Percentiles rank a stretch among this genome's conserved stretches.
These are phyloP conservation scores for Lentinus tigrinus DNA, from an alignment of 768 basidiomycete species.

Conservation along the genomic window DNA sequence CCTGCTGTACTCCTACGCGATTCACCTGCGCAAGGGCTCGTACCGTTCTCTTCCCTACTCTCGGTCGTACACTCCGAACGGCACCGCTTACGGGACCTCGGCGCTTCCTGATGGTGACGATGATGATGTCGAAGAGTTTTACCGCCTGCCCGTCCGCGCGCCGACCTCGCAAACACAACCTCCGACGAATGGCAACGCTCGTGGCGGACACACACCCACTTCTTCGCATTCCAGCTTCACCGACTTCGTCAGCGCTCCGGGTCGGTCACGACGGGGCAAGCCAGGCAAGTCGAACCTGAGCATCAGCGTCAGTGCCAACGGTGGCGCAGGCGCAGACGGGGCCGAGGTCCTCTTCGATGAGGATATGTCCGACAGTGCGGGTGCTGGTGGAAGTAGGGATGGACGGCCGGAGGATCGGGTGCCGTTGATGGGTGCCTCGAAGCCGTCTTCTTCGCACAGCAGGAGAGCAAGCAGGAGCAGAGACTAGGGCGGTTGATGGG, in stretches of 20 bases:
- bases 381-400: conserved; percentile 8
- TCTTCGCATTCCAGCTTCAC: conserved; percentile 54
- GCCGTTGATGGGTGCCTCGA: conserved; percentile 21
- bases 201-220: conserved; percentile 10
- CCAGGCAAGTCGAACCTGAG: conserved; percentile 23
- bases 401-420: conserved; percentile 25
- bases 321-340: conserved; percentile 20
- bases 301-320: conserved; percentile 17
- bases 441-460: conserved; percentile 13
- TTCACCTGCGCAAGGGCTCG: conserved; percentile 87
- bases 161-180: conserved; percentile 5
- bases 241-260: conserved; percentile 62
- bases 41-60: conserved; percentile 75
- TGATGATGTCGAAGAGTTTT: conserved; percentile 66
- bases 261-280: conserved; percentile 23
- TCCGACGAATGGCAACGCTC: conserved; percentile 5
- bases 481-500: not conserved
- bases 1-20: conserved; percentile 89
- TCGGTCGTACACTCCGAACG: conserved; percentile 18
- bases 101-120: conserved; percentile 46
- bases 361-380: conserved; percentile 40
- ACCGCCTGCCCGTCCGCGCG: conserved; percentile 57
- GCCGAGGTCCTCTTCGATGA: conserved; percentile 63
- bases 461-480: conserved; percentile 17
- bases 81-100: conserved; percentile 8